Conservation (phyloP, 1,284 basidiomycete genomes). For the Ganoderma multipileum region DNA sequence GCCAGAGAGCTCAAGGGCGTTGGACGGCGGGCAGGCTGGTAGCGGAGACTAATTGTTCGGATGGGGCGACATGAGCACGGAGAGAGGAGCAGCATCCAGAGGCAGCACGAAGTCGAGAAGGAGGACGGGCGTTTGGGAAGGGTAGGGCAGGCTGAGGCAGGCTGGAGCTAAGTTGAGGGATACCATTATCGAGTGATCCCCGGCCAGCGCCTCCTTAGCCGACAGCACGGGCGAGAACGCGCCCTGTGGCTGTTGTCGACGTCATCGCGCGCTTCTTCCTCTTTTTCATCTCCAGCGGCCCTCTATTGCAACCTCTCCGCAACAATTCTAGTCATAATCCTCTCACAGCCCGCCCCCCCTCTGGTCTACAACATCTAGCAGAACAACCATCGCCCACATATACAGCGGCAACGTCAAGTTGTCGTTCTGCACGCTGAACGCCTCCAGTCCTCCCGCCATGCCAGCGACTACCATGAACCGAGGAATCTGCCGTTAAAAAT, state of each 20-base stretch:
- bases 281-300: conserved; percentile 1
- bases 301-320: neutral
- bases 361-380: conserved; percentile 49
- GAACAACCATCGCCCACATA: conserved; percentile 81
- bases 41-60: neutral
- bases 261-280: conserved; percentile 18
- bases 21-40: neutral
- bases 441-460: conserved; percentile 81
- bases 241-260: conserved; percentile 23
- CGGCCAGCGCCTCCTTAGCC: conserved; percentile 7
- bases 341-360: conserved; percentile 6
- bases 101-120: neutral
- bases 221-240: conserved; percentile 11
- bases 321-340: neutral
- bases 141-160: neutral
- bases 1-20: neutral
- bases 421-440: conserved; percentile 92
- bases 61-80: neutral
- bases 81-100: neutral
- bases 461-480: conserved; percentile 65
- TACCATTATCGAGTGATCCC: conserved; percentile 1
- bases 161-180: neutral
- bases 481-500: conserved; percentile 46
- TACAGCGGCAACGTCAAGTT: conserved; percentile 91
- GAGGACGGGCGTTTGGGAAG: neutral